Conservation (phyloP, 192 early-diverging fungal species). For the Tieghemiomyces parasiticus region DNA sequence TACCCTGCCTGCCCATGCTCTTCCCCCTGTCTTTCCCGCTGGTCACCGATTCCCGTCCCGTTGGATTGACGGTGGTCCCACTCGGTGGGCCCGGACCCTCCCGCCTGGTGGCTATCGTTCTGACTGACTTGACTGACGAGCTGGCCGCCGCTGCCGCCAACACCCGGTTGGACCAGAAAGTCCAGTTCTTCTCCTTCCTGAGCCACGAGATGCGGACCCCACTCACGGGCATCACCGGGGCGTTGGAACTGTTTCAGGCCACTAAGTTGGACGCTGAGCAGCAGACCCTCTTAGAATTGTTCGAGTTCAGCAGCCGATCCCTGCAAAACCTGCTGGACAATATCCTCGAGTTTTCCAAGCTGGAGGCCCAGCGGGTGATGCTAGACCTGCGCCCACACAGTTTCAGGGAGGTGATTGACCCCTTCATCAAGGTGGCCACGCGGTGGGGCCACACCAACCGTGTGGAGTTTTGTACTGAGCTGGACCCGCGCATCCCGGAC, state of each 20-base stretch:
- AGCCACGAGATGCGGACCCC: constrained; percentile 74
- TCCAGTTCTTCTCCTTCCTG: constrained; percentile 63
- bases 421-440: constrained; percentile 53
- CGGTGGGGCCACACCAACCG: constrained; percentile 57
- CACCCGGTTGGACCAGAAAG: background rate
- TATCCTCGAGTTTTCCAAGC: constrained; percentile 72
- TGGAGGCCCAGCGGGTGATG: constrained; percentile 72
- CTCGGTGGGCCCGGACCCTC: background rate
- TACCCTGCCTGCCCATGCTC: background rate
- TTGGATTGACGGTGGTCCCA: background rate
- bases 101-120: background rate
- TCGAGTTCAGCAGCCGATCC: constrained; percentile 16
- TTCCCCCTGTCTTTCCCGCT: background rate
- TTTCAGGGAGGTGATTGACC: constrained; percentile 40
- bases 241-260: constrained; percentile 58
- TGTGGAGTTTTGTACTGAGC: constrained; percentile 42
- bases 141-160: background rate
- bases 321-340: constrained; percentile 67
- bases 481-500: constrained; percentile 53
- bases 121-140: background rate
- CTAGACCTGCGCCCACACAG: constrained; percentile 60
- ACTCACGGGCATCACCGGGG: constrained; percentile 69
- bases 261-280: constrained; percentile 64
- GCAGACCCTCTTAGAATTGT: constrained; percentile 40
- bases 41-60: background rate